Evolutionary conservation across 2,329 filamentous ascomycete species (phyloP).

Genomic region (Gnomoniopsis sp.): DNA sequence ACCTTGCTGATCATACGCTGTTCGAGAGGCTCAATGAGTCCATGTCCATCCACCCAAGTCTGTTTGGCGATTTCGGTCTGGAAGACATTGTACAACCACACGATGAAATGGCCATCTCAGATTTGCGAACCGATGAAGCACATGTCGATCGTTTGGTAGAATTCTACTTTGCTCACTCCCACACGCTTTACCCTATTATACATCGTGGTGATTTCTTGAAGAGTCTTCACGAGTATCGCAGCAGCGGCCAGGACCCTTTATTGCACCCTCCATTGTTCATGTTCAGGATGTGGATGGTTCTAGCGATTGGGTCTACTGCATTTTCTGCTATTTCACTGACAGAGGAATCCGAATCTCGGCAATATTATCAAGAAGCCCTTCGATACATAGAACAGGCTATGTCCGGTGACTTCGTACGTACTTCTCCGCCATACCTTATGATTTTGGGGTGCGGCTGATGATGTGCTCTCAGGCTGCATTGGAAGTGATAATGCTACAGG

Average conservation of each 20-base stretch:
- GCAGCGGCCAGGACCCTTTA: conserved; percentile 26
- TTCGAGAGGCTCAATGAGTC: conserved; percentile 24
- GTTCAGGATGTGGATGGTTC: conserved; percentile 46
- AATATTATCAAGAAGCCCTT: conserved; percentile 42
- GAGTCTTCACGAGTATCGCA: conserved; percentile 28
- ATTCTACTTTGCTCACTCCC: conserved; percentile 45
- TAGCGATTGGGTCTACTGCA: conserved; percentile 44
- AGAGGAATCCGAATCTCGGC: conserved; percentile 39
- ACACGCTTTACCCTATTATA: conserved; percentile 44
- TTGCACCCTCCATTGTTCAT: conserved; percentile 31
- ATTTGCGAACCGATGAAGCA: conserved; percentile 22
- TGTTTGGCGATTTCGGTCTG: conserved; percentile 29
- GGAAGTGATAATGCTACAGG: conserved; percentile 42
- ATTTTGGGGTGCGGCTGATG: too few relatives aligned
- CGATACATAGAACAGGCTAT: conserved; percentile 37
- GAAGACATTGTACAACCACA: conserved; percentile 25
- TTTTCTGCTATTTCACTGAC: conserved; percentile 38
- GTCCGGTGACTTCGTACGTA: conserved; percentile 35
- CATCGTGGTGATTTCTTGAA: conserved; percentile 31
- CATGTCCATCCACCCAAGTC: conserved; percentile 25
- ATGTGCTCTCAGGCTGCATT: conserved; percentile 40
- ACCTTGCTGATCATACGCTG: conserved; percentile 23
- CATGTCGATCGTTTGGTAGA: conserved; percentile 31
- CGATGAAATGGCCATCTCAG: conserved; percentile 16
- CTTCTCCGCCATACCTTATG: too few relatives aligned